Conservation (phyloP, 768 basidiomycete species). For the Pisolithus albus region DNA sequence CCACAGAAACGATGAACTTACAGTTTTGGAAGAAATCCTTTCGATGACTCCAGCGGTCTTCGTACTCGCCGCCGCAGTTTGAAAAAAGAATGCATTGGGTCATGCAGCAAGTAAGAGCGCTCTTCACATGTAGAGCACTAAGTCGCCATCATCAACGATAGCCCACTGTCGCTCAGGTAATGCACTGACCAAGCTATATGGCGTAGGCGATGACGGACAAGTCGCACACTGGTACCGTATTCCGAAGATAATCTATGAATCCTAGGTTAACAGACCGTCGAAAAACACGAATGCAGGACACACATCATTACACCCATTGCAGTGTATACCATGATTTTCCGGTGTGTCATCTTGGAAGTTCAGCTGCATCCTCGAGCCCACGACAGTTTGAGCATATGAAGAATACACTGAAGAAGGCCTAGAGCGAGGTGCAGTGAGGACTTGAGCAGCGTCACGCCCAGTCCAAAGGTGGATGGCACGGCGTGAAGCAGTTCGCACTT, state of each 20-base stretch:
- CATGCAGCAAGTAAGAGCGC: constrained; percentile 71
- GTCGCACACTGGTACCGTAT: constrained; percentile 85
- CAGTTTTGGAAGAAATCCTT: constrained; percentile 66
- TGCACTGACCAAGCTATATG: constrained; percentile 62
- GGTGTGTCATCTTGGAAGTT: constrained; percentile 23
- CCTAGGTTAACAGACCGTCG: background rate
- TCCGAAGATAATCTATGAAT: constrained; percentile 61
- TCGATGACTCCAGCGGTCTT: constrained; percentile 43
- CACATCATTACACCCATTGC: constrained; percentile 57
- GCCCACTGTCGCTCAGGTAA: too few species aligned
- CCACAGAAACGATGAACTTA: constrained; percentile 27
- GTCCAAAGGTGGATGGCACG: constrained; percentile 72
- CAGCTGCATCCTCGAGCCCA: constrained; percentile 42
- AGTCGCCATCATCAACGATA: background rate
- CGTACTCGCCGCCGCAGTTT: constrained; percentile 79
- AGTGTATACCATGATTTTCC: constrained; percentile 53
- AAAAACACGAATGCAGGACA: constrained; percentile 11
- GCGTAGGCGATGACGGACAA: constrained; percentile 67
- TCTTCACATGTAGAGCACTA: constrained; percentile 81
- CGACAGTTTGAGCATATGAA: constrained; percentile 60
- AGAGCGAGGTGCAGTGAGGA: constrained; percentile 41
- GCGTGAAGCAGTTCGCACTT: constrained; percentile 71
- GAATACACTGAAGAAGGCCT: constrained; percentile 56
- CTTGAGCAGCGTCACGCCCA: constrained; percentile 62
- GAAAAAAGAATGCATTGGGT: constrained; percentile 83